These are phyloP conservation scores for Cylindricascospora bacillispora DNA, from an alignment of 1,139 yeast species.

Conservation along the genomic window DNA sequence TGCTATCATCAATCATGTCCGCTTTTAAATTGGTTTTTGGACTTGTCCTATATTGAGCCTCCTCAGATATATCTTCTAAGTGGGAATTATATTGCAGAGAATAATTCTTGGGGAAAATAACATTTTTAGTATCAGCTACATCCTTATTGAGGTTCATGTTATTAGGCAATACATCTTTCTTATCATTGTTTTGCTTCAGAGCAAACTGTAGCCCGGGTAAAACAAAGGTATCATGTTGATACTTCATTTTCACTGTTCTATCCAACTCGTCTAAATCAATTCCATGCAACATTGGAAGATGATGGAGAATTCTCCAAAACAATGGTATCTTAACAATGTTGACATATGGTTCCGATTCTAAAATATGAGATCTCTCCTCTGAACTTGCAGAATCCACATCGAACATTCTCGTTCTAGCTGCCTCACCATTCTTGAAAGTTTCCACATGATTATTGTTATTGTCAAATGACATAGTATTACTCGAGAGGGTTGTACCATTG, in stretches of 20 bases:
- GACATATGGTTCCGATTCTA: slow-evolving; percentile 1
- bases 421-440: background rate
- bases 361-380: slow-evolving; percentile 2
- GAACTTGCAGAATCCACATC: slow-evolving; percentile 2
- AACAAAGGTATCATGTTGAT: slow-evolving; percentile 12
- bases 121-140: slow-evolving; percentile 1
- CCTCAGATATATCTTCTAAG: too few species aligned
- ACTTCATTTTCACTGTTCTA: slow-evolving; percentile 12
- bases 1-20: too few species aligned
- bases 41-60: too few species aligned
- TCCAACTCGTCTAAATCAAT: slow-evolving; percentile 24
- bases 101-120: background rate
- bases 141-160: slow-evolving; percentile 1
- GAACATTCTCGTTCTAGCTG: slow-evolving; percentile 1
- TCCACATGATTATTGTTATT: too few species aligned
- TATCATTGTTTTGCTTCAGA: slow-evolving; percentile 5
- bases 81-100: background rate
- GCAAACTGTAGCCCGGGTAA: slow-evolving; percentile 18
- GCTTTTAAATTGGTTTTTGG: too few species aligned
- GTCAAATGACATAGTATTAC: slow-evolving; percentile 2
- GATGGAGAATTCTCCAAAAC: slow-evolving; percentile 21
- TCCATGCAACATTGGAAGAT: slow-evolving; percentile 21
- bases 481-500: slow-evolving; percentile 1
- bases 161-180: background rate
- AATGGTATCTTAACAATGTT: slow-evolving; percentile 12